Evolutionary conservation across 139 green algal genomes (phyloP).

Genomic region (Choricystis sp.): DNA sequence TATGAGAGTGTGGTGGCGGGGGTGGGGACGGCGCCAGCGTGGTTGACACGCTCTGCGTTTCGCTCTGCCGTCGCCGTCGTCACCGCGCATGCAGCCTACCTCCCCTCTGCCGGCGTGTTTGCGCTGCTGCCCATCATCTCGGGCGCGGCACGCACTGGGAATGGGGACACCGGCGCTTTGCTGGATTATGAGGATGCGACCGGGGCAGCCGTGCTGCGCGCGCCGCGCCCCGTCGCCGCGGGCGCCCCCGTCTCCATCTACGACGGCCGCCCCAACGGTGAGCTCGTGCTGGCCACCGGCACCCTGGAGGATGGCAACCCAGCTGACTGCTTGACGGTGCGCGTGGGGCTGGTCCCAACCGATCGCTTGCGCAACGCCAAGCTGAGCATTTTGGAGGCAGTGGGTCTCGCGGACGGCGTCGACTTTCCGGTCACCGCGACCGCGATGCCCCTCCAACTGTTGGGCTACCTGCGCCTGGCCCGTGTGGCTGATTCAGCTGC

Average conservation of each 20-base stretch:
- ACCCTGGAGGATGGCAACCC: slow-evolving; percentile 26
- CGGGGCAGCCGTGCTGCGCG: not conserved
- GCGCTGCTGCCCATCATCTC: slow-evolving; percentile 63
- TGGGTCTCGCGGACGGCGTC: slow-evolving; percentile 36
- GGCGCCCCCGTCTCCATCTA: slow-evolving; percentile 48
- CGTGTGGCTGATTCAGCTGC: slow-evolving; percentile 46
- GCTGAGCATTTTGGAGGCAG: slow-evolving; percentile 41
- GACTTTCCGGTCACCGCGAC: slow-evolving; percentile 81
- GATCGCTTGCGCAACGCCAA: slow-evolving; percentile 42
- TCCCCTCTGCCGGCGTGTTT: slow-evolving; percentile 73
- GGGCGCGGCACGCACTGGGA: slow-evolving; percentile 32
- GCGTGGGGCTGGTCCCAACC: slow-evolving; percentile 14
- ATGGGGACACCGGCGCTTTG: slow-evolving; percentile 23
- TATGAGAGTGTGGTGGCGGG: slow-evolving; percentile 8
- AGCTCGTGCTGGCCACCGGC: slow-evolving; percentile 67
- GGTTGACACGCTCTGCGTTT: slow-evolving; percentile 26
- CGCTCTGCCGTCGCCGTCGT: slow-evolving; percentile 62
- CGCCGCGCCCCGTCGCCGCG: not conserved
- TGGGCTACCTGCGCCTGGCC: slow-evolving; percentile 73
- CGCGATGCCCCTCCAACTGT: slow-evolving; percentile 74
- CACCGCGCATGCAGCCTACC: slow-evolving; percentile 52
- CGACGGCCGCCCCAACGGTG: slow-evolving; percentile 60
- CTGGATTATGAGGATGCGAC: slow-evolving; percentile 55
- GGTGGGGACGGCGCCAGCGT: not conserved
- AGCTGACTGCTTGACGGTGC: slow-evolving; percentile 42